phyloP scores from a whole-genome alignment of 768 basidiomycete species.

The Albatrellus ellisii region DNA sequence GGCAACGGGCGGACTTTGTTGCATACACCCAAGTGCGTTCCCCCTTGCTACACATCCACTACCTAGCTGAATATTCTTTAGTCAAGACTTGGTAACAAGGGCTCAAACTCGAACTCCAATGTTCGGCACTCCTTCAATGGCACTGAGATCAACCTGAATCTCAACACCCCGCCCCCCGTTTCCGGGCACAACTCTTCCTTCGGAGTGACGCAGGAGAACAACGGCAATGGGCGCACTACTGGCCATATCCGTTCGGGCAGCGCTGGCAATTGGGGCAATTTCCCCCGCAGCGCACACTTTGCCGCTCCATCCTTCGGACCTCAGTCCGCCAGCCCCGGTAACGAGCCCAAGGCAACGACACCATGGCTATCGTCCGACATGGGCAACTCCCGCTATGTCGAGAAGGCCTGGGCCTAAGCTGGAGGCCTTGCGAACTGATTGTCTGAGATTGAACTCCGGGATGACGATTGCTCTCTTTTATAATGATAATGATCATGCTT shows the following conservation, averaged over 20 bases:
- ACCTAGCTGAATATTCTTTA: constrained; percentile 10
- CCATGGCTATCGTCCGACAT: constrained; percentile 41
- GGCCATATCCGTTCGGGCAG: constrained; percentile 71
- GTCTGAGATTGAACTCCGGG: constrained; percentile 9
- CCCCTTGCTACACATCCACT: background rate
- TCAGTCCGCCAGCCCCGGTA: constrained; percentile 42
- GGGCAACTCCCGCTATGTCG: constrained; percentile 23
- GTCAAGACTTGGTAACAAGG: constrained; percentile 30
- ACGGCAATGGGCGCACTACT: constrained; percentile 29
- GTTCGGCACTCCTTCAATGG: constrained; percentile 70
- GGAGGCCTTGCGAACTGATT: background rate
- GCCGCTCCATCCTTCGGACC: constrained; percentile 29
- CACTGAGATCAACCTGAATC: constrained; percentile 47
- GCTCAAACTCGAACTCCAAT: constrained; percentile 27
- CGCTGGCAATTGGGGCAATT: constrained; percentile 66
- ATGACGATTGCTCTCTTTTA: constrained; percentile 10
- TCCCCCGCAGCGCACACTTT: constrained; percentile 41
- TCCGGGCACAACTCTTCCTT: constrained; percentile 32
- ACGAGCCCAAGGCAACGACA: constrained; percentile 40
- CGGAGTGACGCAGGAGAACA: constrained; percentile 24
- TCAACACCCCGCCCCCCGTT: constrained; percentile 41
- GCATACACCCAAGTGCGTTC: constrained; percentile 51
- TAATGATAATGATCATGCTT: constrained; percentile 6
- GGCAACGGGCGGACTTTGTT: constrained; percentile 63
- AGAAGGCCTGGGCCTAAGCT: constrained; percentile 46